These are phyloP conservation scores for Penicillium coffeae DNA, from an alignment of 495 filamentous ascomycete genomes.

Conservation along the genomic window DNA sequence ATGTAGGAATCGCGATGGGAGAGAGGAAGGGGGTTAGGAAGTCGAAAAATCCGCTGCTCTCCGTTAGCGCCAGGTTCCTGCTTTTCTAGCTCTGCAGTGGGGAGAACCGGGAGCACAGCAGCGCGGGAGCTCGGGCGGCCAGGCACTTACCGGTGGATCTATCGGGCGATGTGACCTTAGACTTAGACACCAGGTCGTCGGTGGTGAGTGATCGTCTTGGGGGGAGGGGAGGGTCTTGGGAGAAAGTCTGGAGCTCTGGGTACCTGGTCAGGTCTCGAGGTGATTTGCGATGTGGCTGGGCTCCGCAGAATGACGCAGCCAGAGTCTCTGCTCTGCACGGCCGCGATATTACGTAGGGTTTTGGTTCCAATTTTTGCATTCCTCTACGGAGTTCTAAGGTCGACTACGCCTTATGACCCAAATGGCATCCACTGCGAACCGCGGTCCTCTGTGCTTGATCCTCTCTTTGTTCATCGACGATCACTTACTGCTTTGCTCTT, in stretches of 20 bases:
- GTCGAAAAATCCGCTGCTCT: constrained; percentile 4
- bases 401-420: not conserved
- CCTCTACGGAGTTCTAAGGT: not conserved
- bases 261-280: not conserved
- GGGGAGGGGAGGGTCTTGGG: not conserved
- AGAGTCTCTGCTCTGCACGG: not conserved
- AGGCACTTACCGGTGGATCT: not conserved
- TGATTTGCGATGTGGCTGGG: not conserved
- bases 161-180: not conserved
- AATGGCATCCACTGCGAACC: not conserved
- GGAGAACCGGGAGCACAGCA: not conserved
- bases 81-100: not conserved
- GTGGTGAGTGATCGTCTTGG: not conserved
- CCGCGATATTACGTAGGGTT: too few relatives aligned
- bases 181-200: too few relatives aligned
- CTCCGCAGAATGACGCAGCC: not conserved
- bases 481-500: not conserved
- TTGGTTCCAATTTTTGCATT: not conserved
- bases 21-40: constrained; percentile 9
- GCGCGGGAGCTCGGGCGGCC: not conserved
- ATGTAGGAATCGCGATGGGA: not conserved
- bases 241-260: not conserved
- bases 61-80: not conserved
- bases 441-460: not conserved
- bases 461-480: not conserved